Evolutionary conservation across 2,329 filamentous ascomycete genomes (phyloP).

Genomic region (Aureobasidium uvarum): DNA sequence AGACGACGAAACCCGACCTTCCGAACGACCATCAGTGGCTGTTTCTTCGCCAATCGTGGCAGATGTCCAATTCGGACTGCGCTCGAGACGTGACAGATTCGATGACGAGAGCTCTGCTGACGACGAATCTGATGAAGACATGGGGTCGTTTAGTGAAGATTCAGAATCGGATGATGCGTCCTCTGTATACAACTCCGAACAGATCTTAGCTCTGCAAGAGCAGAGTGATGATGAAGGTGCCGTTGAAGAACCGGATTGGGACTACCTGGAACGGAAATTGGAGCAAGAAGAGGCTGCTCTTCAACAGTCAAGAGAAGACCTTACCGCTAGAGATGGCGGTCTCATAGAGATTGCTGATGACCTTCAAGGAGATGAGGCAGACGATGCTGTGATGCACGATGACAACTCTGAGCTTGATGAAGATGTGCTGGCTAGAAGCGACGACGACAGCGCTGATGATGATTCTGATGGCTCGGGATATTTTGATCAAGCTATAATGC

Average conservation of each 20-base stretch:
- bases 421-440: constrained; percentile 4
- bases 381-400: constrained; percentile 16
- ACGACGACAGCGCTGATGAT: constrained; percentile 17
- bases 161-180: constrained; percentile 3
- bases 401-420: background rate
- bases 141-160: constrained; percentile 11
- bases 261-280: background rate
- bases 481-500: background rate
- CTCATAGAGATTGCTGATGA: background rate
- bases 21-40: background rate
- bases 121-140: background rate
- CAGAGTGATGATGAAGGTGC: constrained; percentile 27
- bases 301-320: constrained; percentile 15
- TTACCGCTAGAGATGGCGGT: background rate
- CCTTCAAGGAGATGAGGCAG: background rate
- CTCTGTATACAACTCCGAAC: constrained; percentile 17
- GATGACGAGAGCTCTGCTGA: constrained; percentile 16
- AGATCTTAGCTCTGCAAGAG: constrained; percentile 20
- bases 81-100: background rate
- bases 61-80: background rate
- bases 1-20: background rate
- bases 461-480: constrained; percentile 3
- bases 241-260: constrained; percentile 23
- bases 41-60: background rate
- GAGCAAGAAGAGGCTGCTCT: constrained; percentile 17